Conservation (phyloP, 1,284 basidiomycete genomes). For the Tilletiopsis washingtonensis region DNA sequence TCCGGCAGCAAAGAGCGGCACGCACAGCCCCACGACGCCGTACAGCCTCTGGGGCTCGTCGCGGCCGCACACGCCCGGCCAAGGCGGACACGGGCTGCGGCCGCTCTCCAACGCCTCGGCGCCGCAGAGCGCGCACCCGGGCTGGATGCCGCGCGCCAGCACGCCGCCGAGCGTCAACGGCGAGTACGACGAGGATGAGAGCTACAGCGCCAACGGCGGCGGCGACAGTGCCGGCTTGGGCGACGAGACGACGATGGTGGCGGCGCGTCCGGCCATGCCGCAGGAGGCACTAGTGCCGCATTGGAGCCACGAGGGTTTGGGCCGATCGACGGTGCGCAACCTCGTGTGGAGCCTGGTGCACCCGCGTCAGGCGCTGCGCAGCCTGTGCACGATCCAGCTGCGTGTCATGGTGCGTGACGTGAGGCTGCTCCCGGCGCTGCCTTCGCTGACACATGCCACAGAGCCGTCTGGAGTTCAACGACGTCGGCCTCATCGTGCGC, state of each 20-base stretch:
- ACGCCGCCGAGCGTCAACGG: constrained; percentile 35
- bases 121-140: neutral
- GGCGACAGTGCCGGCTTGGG: neutral
- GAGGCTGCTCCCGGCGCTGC: too few species aligned
- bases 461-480: constrained; percentile 47
- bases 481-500: constrained; percentile 42
- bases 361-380: constrained; percentile 30
- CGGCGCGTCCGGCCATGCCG: constrained; percentile 28
- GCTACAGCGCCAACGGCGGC: constrained; percentile 14
- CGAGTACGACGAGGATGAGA: constrained; percentile 18
- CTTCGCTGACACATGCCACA: neutral
- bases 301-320: constrained; percentile 38
- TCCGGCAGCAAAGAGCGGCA: constrained; percentile 11
- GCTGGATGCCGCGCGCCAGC: constrained; percentile 1
- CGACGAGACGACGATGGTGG: neutral
- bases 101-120: constrained; percentile 18
- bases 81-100: constrained; percentile 11
- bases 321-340: constrained; percentile 27
- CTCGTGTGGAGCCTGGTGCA: constrained; percentile 37
- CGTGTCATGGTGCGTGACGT: constrained; percentile 29
- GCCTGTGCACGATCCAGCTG: constrained; percentile 40
- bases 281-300: constrained; percentile 35
- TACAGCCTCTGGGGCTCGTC: constrained; percentile 34
- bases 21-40: constrained; percentile 29
- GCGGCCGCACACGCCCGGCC: constrained; percentile 32